Evolutionary conservation across 2,329 filamentous ascomycete species (phyloP), one percentile per base, ranked within the genome.

Genomic region (Aspergillaceae sp.): DNA sequence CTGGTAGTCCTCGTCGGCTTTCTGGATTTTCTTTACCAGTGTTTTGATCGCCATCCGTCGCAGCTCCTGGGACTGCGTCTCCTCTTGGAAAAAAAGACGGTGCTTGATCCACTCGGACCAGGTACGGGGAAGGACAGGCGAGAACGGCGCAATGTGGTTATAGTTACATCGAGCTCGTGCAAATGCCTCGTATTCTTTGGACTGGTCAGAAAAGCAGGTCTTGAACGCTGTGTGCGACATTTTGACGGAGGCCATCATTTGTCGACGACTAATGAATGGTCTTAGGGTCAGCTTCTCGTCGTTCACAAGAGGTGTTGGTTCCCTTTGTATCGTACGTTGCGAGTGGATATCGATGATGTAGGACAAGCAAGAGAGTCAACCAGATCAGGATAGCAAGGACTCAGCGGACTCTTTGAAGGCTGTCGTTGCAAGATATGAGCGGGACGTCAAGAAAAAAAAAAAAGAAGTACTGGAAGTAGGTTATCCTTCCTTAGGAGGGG

Each of bases 121-220:
- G 11, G 52, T 49, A 8, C 42, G 45, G 9, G 60, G 58, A 26
- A 58, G 48, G 33, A 59, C 58, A 7, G 57, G 59, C 8, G 60
- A 63, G 32, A 49, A 47, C 10, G 56, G 56, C 3, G 52, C 52
- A 27, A 60, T 46, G 35, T 56, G 47, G 26, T 43, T 41, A 46
- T 62, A 54, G n/a, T 45, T 48, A 27, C 53, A 44, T 5, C 56
- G 50, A 42, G 57, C 49, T 27, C 48, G 56, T 34, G 44, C 41
- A 43, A 60, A 65, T 29, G 40, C 49, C 29, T 62, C 62, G 26
- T 53, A 49, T 45, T 61, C 58, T 42, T 49, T 55, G 4, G 55
- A 52, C 29, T 56, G 45, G 5, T 52, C 43, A 36, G 55, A 58
- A 29, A 56, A 46, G 62, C 62, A 65, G 32, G 56, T 63, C 38